Conservation (phyloP, 805 yeast genomes). For the Priceomyces haplophilus region DNA sequence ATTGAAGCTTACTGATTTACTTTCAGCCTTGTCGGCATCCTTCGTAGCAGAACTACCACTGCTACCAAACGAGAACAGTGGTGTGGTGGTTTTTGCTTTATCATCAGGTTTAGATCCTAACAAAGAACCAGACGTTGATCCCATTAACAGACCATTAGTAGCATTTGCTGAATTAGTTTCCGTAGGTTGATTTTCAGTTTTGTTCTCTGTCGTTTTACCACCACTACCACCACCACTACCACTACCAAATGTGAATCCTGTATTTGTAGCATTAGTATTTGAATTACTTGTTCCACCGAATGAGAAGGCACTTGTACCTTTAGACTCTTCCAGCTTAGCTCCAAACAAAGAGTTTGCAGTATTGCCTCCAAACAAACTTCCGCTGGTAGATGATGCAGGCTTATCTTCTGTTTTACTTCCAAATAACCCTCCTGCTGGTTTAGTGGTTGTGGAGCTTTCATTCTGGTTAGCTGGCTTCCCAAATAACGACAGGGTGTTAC, state of each 20-base stretch:
- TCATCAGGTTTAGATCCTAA: constrained; percentile 14
- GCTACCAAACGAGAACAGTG: constrained; percentile 14
- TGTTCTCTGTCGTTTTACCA: constrained; percentile 13
- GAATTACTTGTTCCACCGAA: constrained; percentile 8
- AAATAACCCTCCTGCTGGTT: constrained; percentile 15
- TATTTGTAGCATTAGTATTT: neutral
- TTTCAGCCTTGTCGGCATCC: constrained; percentile 5
- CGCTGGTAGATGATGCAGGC: neutral
- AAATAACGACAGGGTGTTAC: neutral
- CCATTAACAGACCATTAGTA: neutral
- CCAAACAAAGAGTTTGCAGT: constrained; percentile 13
- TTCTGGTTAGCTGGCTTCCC: constrained; percentile 4
- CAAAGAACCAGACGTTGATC: constrained; percentile 9
- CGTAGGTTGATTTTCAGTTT: constrained; percentile 10
- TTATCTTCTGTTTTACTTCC: constrained; percentile 13
- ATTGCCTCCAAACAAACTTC: constrained; percentile 1
- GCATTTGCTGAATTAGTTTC: neutral
- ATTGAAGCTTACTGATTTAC: constrained; percentile 4
- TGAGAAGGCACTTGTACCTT: constrained; percentile 5
- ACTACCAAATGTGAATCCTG: no score
- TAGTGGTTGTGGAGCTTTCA: constrained; percentile 4
- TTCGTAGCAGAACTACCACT: constrained; percentile 1
- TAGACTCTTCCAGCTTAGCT: constrained; percentile 8
- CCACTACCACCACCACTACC: constrained; percentile 15
- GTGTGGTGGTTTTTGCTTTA: constrained; percentile 8